phyloP scores from a whole-genome alignment of 73 alveolate species.

The Paramecium pentaurelia region DNA sequence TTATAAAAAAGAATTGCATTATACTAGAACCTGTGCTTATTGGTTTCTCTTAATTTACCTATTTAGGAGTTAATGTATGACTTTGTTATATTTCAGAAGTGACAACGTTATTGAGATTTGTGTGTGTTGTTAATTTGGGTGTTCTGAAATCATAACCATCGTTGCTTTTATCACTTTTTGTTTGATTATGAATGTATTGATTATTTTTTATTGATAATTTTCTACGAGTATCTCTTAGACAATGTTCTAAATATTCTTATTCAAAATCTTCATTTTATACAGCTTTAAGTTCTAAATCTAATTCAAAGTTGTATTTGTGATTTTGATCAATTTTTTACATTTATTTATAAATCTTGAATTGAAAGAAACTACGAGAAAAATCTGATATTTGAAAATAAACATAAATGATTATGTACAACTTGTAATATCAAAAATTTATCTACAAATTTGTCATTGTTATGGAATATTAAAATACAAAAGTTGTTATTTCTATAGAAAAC shows the following conservation, averaged over 20 bases:
- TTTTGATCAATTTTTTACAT: background rate
- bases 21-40: background rate
- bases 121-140: background rate
- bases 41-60: background rate
- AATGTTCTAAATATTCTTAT: background rate
- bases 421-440: background rate
- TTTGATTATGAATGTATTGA: background rate
- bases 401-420: background rate
- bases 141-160: background rate
- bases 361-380: background rate
- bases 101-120: background rate
- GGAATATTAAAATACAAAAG: background rate
- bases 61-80: background rate
- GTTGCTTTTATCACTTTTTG: background rate
- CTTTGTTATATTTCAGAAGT: background rate
- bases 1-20: background rate
- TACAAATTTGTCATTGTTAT: background rate
- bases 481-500: background rate
- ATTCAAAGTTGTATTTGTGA: background rate
- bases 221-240: background rate
- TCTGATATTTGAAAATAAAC: background rate
- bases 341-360: background rate
- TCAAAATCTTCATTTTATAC: background rate
- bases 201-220: background rate
- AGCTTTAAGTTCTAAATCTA: background rate